Evolutionary conservation across 345 rosid species (phyloP).

Genomic region (Sapria himalayana): DNA sequence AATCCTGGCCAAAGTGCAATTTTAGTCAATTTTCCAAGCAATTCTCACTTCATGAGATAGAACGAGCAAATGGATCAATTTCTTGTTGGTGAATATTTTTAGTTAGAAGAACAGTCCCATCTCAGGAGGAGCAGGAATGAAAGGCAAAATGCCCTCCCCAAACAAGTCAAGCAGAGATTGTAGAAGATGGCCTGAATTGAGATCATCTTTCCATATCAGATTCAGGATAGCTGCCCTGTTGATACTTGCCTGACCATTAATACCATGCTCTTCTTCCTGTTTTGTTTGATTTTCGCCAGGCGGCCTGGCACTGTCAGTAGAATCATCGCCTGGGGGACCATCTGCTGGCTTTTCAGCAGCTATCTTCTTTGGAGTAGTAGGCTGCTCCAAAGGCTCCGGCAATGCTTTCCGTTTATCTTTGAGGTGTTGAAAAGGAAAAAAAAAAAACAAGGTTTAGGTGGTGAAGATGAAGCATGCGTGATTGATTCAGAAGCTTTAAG

Average conservation of each 20-base stretch:
- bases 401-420: conserved; percentile 39
- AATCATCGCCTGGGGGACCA: conserved; percentile 15
- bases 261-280: conserved; percentile 12
- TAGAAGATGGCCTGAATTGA: conserved; percentile 41
- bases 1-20: too few relatives aligned
- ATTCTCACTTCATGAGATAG: too few relatives aligned
- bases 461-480: not conserved
- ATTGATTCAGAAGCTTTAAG: too few relatives aligned
- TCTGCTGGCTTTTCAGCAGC: conserved; percentile 37
- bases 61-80: too few relatives aligned
- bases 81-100: too few relatives aligned
- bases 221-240: conserved; percentile 29
- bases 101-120: conserved; percentile 49
- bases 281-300: conserved; percentile 12
- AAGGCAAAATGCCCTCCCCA: conserved; percentile 53
- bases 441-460: not conserved
- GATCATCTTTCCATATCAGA: conserved; percentile 71
- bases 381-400: conserved; percentile 22
- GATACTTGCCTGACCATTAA: conserved; percentile 9
- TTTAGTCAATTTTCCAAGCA: too few relatives aligned
- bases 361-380: conserved; percentile 28
- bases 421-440: not conserved
- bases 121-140: conserved; percentile 64
- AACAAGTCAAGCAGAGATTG: conserved; percentile 42
- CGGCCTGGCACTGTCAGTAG: too few relatives aligned